phyloP scores from a whole-genome alignment of 2,329 filamentous ascomycete species.

The Hymenoscyphus occultus region DNA sequence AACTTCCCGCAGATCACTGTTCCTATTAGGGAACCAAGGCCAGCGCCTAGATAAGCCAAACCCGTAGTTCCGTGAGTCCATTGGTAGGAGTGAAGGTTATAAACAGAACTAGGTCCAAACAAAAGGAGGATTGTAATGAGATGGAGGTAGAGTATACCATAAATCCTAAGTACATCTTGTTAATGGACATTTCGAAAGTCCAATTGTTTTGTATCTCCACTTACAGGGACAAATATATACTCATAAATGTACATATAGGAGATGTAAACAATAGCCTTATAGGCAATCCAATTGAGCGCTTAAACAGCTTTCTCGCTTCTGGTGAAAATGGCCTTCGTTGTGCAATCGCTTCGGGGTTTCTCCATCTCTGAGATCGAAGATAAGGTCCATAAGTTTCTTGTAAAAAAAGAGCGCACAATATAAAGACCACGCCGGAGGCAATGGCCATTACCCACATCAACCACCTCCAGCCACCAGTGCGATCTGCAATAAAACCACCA shows the following conservation, averaged over 20 bases:
- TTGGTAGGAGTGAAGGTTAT: background rate
- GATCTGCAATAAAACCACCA: background rate
- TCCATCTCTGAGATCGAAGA: background rate
- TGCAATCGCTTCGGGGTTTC: background rate
- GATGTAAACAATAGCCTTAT: background rate
- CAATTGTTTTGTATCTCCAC: background rate
- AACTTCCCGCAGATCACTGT: background rate
- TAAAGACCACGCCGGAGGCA: background rate
- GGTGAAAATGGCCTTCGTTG: background rate
- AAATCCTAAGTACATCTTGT: background rate
- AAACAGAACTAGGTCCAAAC: background rate
- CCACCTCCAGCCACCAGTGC: background rate
- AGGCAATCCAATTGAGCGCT: background rate
- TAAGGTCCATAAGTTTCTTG: background rate
- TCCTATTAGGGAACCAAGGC: background rate
- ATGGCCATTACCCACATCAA: slow-evolving; percentile 3
- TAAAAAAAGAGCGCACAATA: background rate
- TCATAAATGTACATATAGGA: background rate
- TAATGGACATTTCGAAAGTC: background rate
- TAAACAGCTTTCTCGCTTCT: background rate
- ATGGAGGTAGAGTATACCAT: background rate
- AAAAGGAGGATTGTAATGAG: background rate
- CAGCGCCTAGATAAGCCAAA: background rate
- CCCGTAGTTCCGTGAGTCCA: background rate
- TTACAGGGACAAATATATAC: background rate